Percentiles rank a stretch among this genome's conserved stretches.
These are phyloP conservation scores for Hypomyces perniciosus DNA, from an alignment of 2,329 filamentous ascomycete genomes.

Conservation along the genomic window DNA sequence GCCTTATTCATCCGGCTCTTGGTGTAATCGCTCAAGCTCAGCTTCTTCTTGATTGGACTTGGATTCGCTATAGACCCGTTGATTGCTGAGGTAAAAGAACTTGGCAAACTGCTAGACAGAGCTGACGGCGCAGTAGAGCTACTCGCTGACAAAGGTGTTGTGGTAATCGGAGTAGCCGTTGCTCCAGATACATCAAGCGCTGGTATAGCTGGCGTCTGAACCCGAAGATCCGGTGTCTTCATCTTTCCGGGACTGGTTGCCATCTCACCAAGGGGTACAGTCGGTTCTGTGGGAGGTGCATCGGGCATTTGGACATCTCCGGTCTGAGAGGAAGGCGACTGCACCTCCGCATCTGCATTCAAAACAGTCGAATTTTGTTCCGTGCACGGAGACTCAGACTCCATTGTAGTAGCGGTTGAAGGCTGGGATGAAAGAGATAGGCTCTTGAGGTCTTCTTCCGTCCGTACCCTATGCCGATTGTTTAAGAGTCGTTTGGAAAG, in stretches of 20 bases:
- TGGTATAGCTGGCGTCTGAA: constrained; percentile 53
- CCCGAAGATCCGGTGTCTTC: constrained; percentile 42
- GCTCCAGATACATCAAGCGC: constrained; percentile 38
- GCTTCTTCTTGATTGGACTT: constrained; percentile 61
- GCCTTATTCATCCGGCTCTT: constrained; percentile 54
- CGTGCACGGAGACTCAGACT: constrained; percentile 31
- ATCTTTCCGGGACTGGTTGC: constrained; percentile 21
- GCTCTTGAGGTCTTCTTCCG: constrained; percentile 33
- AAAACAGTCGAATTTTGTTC: constrained; percentile 24
- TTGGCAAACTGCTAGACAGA: constrained; percentile 34
- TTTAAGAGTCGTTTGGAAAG: constrained; percentile 48
- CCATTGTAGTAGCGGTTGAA: constrained; percentile 32
- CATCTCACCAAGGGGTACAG: constrained; percentile 3
- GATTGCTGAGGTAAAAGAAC: constrained; percentile 36
- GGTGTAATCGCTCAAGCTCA: constrained; percentile 60
- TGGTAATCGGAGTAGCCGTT: constrained; percentile 25
- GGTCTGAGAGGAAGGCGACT: constrained; percentile 18
- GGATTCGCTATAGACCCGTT: constrained; percentile 44
- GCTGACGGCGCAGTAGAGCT: constrained; percentile 45
- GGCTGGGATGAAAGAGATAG: constrained; percentile 16
- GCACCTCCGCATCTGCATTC: constrained; percentile 18
- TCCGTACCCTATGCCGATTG: constrained; percentile 38
- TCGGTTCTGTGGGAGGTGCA: constrained; percentile 22
- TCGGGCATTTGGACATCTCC: constrained; percentile 27
- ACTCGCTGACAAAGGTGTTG: constrained; percentile 43